These are phyloP conservation scores for Astrephomene gubernaculifera DNA, from an alignment of 139 green algal species.

Conservation along the genomic window DNA sequence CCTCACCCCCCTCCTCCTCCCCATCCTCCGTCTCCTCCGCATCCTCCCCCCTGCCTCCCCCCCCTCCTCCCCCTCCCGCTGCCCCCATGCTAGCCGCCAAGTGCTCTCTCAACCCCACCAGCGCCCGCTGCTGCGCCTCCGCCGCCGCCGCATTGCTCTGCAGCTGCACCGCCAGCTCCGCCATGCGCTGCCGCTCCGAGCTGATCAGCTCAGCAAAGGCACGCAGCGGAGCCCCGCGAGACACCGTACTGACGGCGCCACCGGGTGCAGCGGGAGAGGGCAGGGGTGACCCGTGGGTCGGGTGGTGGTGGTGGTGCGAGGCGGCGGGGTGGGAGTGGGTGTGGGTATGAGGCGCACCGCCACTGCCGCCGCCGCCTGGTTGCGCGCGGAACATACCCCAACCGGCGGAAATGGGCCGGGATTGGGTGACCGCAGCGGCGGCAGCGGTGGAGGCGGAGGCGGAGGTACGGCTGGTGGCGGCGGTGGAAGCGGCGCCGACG, in stretches of 20 bases:
- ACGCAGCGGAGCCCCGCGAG: slow-evolving; percentile 1
- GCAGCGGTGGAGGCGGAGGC: background rate
- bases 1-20: background rate
- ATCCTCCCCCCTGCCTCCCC: background rate
- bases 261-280: too few species aligned
- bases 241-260: background rate
- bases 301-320: too few species aligned
- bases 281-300: too few species aligned
- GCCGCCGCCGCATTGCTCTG: background rate
- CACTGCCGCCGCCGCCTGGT: background rate
- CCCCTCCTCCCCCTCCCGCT: background rate
- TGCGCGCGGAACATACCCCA: slow-evolving; percentile 17
- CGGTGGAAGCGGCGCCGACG: too few species aligned
- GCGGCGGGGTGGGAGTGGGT: too few species aligned
- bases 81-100: background rate
- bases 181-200: slow-evolving; percentile 25
- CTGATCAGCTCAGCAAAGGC: background rate
- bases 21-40: background rate
- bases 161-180: slow-evolving; percentile 17
- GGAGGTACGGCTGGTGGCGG: background rate
- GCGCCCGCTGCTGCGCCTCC: slow-evolving; percentile 18
- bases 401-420: background rate
- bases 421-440: background rate
- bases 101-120: background rate
- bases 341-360: too few species aligned